These are phyloP conservation scores for Cyberlindnera japonica DNA, from an alignment of 805 yeast species.

Conservation along the genomic window DNA sequence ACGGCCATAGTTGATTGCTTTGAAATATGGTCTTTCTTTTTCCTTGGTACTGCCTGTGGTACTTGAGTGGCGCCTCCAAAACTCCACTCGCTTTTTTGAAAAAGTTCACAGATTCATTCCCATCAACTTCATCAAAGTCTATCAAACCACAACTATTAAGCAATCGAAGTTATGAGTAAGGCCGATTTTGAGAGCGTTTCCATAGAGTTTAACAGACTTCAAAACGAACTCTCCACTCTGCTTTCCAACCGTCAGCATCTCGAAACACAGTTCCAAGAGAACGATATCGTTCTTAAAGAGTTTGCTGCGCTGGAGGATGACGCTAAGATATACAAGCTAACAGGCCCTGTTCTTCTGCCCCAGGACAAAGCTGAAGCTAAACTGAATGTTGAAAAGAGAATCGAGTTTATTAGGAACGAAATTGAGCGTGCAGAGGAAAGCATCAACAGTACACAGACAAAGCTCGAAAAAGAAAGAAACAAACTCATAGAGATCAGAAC, in stretches of 20 bases:
- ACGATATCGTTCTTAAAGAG: conserved; percentile 82
- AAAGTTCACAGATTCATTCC: too few species aligned
- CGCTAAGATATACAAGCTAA: conserved; percentile 78
- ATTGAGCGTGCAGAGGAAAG: conserved; percentile 72
- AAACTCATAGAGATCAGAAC: conserved; percentile 47
- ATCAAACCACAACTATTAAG: conserved; percentile 3
- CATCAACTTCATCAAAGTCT: too few species aligned
- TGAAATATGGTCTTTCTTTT: too few species aligned
- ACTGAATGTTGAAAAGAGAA: conserved; percentile 78
- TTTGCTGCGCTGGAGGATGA: conserved; percentile 61
- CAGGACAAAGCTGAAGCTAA: conserved; percentile 83
- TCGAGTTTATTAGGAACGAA: conserved; percentile 81
- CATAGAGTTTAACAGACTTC: conserved; percentile 42
- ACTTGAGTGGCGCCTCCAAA: neutral
- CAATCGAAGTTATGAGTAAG: conserved; percentile 26
- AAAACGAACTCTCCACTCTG: conserved; percentile 45
- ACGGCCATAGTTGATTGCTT: conserved; percentile 17
- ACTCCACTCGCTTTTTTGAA: too few species aligned
- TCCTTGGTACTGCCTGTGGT: too few species aligned
- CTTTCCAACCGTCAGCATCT: conserved; percentile 76
- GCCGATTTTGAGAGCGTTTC: conserved; percentile 42
- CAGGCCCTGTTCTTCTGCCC: conserved; percentile 90
- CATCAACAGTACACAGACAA: conserved; percentile 51
- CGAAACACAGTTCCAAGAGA: conserved; percentile 94
- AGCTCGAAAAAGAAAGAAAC: conserved; percentile 57